Evolutionary conservation across 2,329 filamentous ascomycete genomes (phyloP), one percentile per base, ranked within the genome.

Genomic region (Huntiella bhutanensis): DNA sequence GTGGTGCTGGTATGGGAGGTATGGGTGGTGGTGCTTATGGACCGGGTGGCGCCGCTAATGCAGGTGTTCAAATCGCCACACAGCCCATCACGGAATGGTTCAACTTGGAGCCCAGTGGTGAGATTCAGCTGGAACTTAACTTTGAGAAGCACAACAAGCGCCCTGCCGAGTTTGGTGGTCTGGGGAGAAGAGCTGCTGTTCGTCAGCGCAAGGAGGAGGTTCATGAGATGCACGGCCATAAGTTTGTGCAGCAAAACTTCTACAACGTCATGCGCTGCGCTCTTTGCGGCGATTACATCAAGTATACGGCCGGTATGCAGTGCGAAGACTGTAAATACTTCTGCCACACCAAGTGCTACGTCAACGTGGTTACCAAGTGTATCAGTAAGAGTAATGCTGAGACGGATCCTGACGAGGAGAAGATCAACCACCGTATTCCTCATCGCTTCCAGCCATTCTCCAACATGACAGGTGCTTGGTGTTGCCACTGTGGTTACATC

Each of bases 251-350:
- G 58, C 87, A 95, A 61, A 91, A 95, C 62, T 98, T 98, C 64
- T 98, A 96, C 77, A 98, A 96, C 71, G 95, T 98, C 59, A 98
- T 98, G 91, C 88, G 91, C 52, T 98, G 91, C 64, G 91, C 91
- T 11, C 77, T 96, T 33, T 98, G 91, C 60, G 91, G 87, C 50
- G 91, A 98, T 54, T 96, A 98, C 58, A 80, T 98, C 64, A 98
- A 96, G 60, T 96, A 96, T 60, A 92, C 88, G 42, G 84, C 91
- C 16, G 91, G 91, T 51, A 98, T 98, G 88, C 91, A 98, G 65
- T 98, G 91, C 63, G 83, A 92, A 53, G 91, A 98, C 64, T 98
- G 91, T 80, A 96, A 96, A 65, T 96, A 96, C 65, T 96, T 88
- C 35, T 98, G 91, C 64, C 91, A 98, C 63, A 88, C 85, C 56